These are phyloP conservation scores for Colletotrichum limetticola DNA, from an alignment of 2,329 filamentous ascomycete species.

Conservation along the genomic window DNA sequence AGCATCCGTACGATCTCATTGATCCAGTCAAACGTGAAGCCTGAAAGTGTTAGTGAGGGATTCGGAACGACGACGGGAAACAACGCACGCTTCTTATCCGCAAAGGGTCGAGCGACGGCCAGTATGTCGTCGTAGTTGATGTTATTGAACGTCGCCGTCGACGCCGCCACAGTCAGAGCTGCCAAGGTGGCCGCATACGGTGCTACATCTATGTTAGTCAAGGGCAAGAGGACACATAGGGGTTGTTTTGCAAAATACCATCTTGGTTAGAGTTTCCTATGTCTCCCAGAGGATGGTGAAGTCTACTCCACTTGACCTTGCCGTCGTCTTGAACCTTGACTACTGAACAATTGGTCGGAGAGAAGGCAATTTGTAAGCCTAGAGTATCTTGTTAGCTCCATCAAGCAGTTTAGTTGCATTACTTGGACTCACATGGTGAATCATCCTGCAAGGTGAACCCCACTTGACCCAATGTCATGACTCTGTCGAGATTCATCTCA, in stretches of 20 bases:
- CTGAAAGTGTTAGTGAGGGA: constrained; percentile 45
- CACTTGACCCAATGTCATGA: constrained; percentile 78
- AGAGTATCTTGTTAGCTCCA: background rate
- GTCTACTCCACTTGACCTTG: constrained; percentile 67
- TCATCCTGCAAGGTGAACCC: constrained; percentile 79
- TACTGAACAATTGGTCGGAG: constrained; percentile 69
- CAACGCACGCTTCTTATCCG: constrained; percentile 47
- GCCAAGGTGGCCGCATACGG: constrained; percentile 69
- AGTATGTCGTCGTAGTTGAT: constrained; percentile 77
- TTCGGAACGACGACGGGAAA: background rate
- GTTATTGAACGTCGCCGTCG: constrained; percentile 56
- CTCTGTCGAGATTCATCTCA: constrained; percentile 70
- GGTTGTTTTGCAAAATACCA: constrained; percentile 46
- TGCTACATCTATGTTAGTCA: constrained; percentile 48
- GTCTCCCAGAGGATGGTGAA: constrained; percentile 62
- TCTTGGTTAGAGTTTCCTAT: constrained; percentile 60
- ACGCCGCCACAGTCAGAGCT: constrained; percentile 65
- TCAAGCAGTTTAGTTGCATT: background rate
- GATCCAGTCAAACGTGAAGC: constrained; percentile 71
- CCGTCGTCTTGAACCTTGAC: constrained; percentile 68
- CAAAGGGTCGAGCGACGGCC: constrained; percentile 69
- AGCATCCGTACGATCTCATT: constrained; percentile 75
- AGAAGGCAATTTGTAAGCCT: constrained; percentile 71
- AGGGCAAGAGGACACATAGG: constrained; percentile 29
- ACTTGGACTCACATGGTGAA: constrained; percentile 66